phyloP scores from a whole-genome alignment of 176 grass and related monocot genomes.

The Zea mays region DNA sequence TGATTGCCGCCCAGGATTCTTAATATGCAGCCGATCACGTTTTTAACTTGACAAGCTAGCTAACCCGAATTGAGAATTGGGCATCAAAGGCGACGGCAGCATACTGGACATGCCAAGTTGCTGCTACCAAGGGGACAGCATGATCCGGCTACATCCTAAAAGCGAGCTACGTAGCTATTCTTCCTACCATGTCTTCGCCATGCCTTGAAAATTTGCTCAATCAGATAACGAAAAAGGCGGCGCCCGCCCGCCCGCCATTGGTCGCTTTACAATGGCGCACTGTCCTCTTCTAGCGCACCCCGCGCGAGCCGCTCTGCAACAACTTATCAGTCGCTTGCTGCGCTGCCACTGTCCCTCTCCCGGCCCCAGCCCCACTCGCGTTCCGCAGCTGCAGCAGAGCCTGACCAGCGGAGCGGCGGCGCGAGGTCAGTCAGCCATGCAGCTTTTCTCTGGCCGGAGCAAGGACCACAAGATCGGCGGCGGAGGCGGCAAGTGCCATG shows the following conservation, averaged over 20 bases:
- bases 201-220: conserved; percentile 37
- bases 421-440: conserved; percentile 14
- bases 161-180: conserved; percentile 25
- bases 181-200: conserved; percentile 21
- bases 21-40: conserved; percentile 34
- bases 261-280: conserved; percentile 49
- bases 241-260: conserved; percentile 31
- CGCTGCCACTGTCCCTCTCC: background rate
- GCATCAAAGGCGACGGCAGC: conserved; percentile 20
- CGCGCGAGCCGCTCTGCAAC: background rate
- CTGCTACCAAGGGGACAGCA: conserved; percentile 47
- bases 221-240: conserved; percentile 26
- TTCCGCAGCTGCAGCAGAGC: background rate
- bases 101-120: conserved; percentile 42
- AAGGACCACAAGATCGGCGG: conserved; percentile 37
- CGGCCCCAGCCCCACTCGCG: too few species aligned
- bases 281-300: conserved; percentile 30
- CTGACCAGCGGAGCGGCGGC: background rate
- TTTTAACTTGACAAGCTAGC: conserved; percentile 20
- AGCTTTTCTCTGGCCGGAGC: conserved; percentile 48
- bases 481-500: conserved; percentile 9
- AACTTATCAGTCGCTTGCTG: background rate
- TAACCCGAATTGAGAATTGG: background rate
- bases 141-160: conserved; percentile 61
- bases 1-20: conserved; percentile 19